Conservation (phyloP, 2,329 filamentous ascomycete genomes). For the Penicillium fuscoglaucum region DNA sequence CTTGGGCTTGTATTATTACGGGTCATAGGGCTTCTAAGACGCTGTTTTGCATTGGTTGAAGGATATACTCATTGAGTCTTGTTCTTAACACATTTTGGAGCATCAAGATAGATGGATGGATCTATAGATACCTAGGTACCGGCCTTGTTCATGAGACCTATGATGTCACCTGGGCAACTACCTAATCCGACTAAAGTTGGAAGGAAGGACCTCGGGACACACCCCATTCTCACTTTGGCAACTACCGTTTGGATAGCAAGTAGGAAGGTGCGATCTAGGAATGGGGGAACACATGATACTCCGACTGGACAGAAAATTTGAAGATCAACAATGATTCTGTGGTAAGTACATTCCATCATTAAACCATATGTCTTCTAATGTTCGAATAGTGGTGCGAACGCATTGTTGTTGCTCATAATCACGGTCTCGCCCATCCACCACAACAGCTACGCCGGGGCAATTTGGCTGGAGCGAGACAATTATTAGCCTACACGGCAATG, state of each 20-base stretch:
- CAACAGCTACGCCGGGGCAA: no score
- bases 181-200: background rate
- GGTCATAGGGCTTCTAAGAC: background rate
- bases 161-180: no score
- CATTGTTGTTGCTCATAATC: background rate
- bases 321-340: background rate
- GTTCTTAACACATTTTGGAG: background rate
- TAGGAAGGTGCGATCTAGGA: background rate
- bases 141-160: background rate
- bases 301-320: background rate
- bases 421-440: background rate
- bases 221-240: background rate
- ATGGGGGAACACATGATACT: background rate
- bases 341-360: background rate
- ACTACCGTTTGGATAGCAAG: background rate
- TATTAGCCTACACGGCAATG: no score
- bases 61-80: background rate
- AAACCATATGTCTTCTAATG: background rate
- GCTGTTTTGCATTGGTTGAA: background rate
- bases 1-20: constrained; percentile 1
- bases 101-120: background rate
- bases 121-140: background rate
- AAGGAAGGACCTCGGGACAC: background rate
- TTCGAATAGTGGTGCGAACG: background rate
- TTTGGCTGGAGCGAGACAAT: no score